Conservation (phyloP, 192 early-diverging fungal species). For the Diversispora eburnea region DNA sequence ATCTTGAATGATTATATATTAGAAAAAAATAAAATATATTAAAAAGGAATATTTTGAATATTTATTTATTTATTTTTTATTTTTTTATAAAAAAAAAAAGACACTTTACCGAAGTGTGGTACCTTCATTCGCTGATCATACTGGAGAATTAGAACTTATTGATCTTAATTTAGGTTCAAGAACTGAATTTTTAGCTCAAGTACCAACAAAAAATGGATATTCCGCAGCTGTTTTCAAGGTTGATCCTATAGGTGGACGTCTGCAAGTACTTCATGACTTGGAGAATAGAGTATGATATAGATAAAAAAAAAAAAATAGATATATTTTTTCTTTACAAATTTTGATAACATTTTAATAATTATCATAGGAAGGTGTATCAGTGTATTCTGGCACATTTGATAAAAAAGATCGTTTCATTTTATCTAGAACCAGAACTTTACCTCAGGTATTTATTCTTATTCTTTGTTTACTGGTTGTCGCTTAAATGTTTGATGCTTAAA, state of each 20-base stretch:
- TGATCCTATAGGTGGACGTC: conserved; percentile 8
- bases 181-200: conserved; percentile 23
- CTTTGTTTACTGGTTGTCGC: too few species aligned
- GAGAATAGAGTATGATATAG: conserved; percentile 8
- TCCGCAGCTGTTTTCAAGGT: conserved; percentile 21
- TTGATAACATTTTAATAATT: neutral
- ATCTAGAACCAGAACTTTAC: neutral
- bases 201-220: conserved; percentile 6
- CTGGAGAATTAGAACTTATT: conserved; percentile 29
- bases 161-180: conserved; percentile 28
- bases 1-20: neutral
- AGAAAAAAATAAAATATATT: neutral
- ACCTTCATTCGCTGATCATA: conserved; percentile 2
- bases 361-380: conserved; percentile 1
- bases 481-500: too few species aligned
- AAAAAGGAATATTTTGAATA: neutral
- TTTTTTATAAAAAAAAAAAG: neutral
- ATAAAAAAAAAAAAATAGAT: neutral
- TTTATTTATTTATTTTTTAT: conserved; percentile 14
- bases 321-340: neutral
- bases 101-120: conserved; percentile 18
- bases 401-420: conserved; percentile 10
- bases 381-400: conserved; percentile 19
- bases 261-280: conserved; percentile 18
- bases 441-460: conserved; percentile 12